Conservation (phyloP, 305 asterid species). For the Fraxinus xanthoxyloides region DNA sequence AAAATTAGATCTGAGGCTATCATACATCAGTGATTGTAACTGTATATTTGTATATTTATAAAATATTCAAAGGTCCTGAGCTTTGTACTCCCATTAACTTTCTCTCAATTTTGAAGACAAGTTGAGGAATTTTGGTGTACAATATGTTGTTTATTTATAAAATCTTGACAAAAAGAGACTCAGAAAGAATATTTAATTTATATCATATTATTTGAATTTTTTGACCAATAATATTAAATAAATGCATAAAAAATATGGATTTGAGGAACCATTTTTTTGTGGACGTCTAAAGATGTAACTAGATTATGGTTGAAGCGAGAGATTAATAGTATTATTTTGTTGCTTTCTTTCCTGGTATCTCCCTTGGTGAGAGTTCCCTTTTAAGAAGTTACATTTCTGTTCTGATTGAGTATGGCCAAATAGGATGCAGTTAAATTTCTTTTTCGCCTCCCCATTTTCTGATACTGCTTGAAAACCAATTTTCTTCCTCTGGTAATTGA, state of each 20-base stretch:
- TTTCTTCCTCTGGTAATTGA: constrained; percentile 1
- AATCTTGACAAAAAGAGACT: not conserved
- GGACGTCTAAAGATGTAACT: not conserved
- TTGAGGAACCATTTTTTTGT: not conserved
- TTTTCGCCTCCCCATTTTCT: not conserved
- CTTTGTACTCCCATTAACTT: not conserved
- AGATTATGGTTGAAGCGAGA: not conserved
- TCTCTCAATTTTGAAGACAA: not conserved
- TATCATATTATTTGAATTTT: not conserved
- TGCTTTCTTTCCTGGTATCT: not conserved
- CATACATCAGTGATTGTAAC: constrained; percentile 2
- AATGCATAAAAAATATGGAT: not conserved
- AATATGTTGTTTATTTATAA: not conserved
- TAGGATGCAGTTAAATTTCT: not conserved
- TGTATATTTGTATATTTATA: not conserved
- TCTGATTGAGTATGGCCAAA: not conserved
- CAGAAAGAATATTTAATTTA: not conserved
- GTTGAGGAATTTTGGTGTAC: not conserved
- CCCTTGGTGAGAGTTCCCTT: not conserved
- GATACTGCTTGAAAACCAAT: not conserved
- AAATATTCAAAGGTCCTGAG: not conserved
- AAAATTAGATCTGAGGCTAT: not conserved
- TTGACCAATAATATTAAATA: not conserved
- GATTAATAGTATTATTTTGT: not conserved
- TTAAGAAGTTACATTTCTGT: not conserved